Base-by-base conservation (phyloP, 352 stramenopile species). In the Phytophthora niederhauseri region DNA sequence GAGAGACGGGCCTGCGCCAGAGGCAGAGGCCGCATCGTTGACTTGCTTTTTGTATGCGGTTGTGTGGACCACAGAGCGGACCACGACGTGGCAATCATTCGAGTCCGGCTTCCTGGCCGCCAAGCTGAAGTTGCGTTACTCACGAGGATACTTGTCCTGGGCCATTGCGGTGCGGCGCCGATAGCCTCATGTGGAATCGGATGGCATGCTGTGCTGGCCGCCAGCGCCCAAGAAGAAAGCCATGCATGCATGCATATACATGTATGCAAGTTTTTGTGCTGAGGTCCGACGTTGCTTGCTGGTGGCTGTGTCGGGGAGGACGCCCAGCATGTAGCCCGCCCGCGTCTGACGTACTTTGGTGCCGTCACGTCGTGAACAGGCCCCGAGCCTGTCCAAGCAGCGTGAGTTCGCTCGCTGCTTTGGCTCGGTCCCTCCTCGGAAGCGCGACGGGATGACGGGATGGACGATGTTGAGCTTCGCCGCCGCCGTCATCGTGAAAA, bases 101-200 rank as follows among this genome's bases (percentile, higher is more conserved):
- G 51, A 61, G 52, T 70, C 67, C 62, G 67, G 62, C 67, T 75
- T 53, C 36, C 43, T 19, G 45, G n/a, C 57, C 34, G 11, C 34
- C 0, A 41, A 41, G 34, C 34, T 15, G 34, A 68, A 57, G 61
- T 28, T 61, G 63, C 61, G 46, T 57, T 69, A 57, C 45, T 52
- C 31, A 56, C 24, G 45, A 55, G 11, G 54, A 51, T 51, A 30
- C 45, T 2, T 17, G 11, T 4, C n/a, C 22, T 58, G 14, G 53
- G 53, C 4, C 54, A 24, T 36, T 50, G 11, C 11, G 31, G 31
- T 19, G 52, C 12, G 34, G 52, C n/a, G 34, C 34, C 34, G 34
- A 41, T 41, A 15, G 38, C 38, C 38, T 20, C 38, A 19, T 6
- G 14, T 6, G 15, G 14, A 48, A 9, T 20, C 7, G 15, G 38